These are phyloP conservation scores for Raphanus sativus DNA, from an alignment of 345 rosid genomes.

Conservation along the genomic window DNA sequence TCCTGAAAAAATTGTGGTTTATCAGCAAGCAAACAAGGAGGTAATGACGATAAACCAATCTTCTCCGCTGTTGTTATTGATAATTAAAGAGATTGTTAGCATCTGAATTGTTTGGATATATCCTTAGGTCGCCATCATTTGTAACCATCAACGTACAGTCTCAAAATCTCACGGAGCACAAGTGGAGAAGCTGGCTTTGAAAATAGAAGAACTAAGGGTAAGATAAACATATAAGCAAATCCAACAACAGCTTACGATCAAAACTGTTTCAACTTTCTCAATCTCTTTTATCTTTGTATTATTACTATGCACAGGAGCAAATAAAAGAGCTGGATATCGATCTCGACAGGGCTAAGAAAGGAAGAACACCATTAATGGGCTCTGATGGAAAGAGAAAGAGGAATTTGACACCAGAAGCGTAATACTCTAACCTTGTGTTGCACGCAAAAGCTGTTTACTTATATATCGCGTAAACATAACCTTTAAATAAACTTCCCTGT, in stretches of 20 bases:
- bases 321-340: slow-evolving; percentile 67
- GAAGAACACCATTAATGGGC: slow-evolving; percentile 84
- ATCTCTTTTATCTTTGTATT: slow-evolving; percentile 11
- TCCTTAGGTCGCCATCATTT: slow-evolving; percentile 67
- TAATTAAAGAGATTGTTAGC: neutral
- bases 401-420: slow-evolving; percentile 85
- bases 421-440: slow-evolving; percentile 31
- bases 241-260: neutral
- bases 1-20: slow-evolving; percentile 71
- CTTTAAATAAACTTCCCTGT: neutral
- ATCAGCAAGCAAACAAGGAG: slow-evolving; percentile 91
- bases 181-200: slow-evolving; percentile 35
- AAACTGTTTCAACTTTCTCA: neutral
- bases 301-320: slow-evolving; percentile 32
- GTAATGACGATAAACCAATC: slow-evolving; percentile 34
- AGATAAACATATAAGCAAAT: neutral
- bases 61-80: slow-evolving; percentile 1
- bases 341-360: slow-evolving; percentile 85
- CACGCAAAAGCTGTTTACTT: neutral
- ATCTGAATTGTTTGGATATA: slow-evolving; percentile 10
- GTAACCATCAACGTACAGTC: slow-evolving; percentile 96
- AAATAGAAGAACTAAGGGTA: slow-evolving; percentile 51
- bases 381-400: slow-evolving; percentile 89
- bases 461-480: neutral
- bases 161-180: slow-evolving; percentile 72